Evolutionary conservation across 768 basidiomycete species (phyloP).

Genomic region (Boletus rufocinnamomeus): DNA sequence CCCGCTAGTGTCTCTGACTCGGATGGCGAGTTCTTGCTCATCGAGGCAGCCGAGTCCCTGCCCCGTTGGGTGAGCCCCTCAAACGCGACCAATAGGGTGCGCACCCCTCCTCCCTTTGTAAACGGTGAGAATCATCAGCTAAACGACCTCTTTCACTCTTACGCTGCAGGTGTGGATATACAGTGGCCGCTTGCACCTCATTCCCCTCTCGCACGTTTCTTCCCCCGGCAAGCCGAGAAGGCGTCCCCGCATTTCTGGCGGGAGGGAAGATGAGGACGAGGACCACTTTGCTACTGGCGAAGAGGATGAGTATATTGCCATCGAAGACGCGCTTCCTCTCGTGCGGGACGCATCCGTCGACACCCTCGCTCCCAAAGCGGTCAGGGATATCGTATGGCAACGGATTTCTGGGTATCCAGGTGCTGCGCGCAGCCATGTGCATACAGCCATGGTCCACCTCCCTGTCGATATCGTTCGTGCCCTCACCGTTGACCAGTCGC

Average conservation of each 20-base stretch:
- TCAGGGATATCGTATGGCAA: constrained; percentile 70
- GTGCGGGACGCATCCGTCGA: constrained; percentile 54
- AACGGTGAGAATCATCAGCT: constrained; percentile 36
- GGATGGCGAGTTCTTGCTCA: constrained; percentile 94
- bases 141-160: constrained; percentile 32
- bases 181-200: constrained; percentile 77
- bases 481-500: constrained; percentile 57
- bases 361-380: constrained; percentile 59
- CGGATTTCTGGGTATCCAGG: constrained; percentile 79
- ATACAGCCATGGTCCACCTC: constrained; percentile 75
- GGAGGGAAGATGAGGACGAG: constrained; percentile 54
- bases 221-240: constrained; percentile 55
- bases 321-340: constrained; percentile 62
- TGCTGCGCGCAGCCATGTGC: constrained; percentile 64
- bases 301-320: constrained; percentile 53
- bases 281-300: constrained; percentile 41
- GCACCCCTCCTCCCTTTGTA: constrained; percentile 38
- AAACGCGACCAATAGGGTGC: constrained; percentile 91
- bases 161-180: constrained; percentile 87
- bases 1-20: constrained; percentile 63
- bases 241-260: constrained; percentile 46
- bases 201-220: constrained; percentile 79
- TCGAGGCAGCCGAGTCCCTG: constrained; percentile 90
- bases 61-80: constrained; percentile 90
- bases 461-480: constrained; percentile 80